Evolutionary conservation across 2,329 filamentous ascomycete species (phyloP).

Genomic region (Grosmannia clavigera): DNA sequence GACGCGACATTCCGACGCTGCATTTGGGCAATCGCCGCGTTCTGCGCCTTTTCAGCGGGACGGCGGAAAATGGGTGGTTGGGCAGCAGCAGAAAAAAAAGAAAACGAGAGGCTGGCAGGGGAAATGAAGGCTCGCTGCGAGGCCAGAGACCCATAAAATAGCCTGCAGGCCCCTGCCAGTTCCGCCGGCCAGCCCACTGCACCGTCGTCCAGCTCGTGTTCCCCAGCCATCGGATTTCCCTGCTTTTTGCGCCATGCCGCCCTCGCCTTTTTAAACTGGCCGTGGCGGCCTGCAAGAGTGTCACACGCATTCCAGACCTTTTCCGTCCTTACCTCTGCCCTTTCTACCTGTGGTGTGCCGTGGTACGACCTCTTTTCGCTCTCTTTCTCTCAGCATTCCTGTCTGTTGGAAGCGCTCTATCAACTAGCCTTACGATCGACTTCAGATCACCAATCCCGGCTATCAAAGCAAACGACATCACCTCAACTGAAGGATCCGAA

Average conservation of each 20-base stretch:
- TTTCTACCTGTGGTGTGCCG: not conserved
- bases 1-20: no score
- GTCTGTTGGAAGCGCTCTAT: not conserved
- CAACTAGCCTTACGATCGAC: not conserved
- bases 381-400: not conserved
- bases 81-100: not conserved
- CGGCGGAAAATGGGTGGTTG: not conserved
- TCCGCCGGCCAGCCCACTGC: not conserved
- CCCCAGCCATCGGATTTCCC: slow-evolving; percentile 1
- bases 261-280: not conserved
- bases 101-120: not conserved
- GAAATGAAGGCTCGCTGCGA: not conserved
- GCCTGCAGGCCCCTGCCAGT: not conserved
- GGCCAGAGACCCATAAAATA: not conserved
- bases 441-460: not conserved
- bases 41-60: no score
- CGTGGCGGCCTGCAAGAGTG: not conserved
- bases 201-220: not conserved
- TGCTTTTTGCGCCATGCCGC: not conserved
- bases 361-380: not conserved
- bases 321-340: not conserved
- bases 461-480: not conserved
- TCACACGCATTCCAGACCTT: not conserved
- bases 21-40: no score
- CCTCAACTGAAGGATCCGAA: not conserved